Conservation (phyloP, 2,329 filamentous ascomycete species). For the Cryphonectria japonica region DNA sequence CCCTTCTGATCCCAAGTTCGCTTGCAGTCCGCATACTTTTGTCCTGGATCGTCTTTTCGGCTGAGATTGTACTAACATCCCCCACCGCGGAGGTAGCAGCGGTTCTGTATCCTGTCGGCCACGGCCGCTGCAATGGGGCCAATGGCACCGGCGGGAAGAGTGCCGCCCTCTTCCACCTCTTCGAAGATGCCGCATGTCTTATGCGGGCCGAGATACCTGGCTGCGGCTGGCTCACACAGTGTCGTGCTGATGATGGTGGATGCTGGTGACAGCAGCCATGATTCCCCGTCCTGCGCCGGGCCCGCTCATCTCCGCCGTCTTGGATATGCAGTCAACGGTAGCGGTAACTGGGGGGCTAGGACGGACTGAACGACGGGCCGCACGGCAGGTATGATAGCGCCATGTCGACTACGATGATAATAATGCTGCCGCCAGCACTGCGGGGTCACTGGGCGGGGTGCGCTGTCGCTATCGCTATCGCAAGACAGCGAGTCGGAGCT, state of each 20-base stretch:
- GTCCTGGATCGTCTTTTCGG: not conserved
- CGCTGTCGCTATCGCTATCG: not conserved
- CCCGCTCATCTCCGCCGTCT: conserved; percentile 16
- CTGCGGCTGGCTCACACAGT: not conserved
- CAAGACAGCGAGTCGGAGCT: conserved; percentile 8
- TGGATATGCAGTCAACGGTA: conserved; percentile 25
- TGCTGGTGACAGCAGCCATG: not conserved
- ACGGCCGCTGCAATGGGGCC: not conserved
- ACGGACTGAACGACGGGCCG: not conserved
- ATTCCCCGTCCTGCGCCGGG: not conserved
- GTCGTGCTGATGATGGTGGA: not conserved
- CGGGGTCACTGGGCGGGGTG: not conserved
- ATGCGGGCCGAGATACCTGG: conserved; percentile 19
- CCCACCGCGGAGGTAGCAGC: conserved; percentile 2
- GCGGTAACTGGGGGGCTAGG: conserved; percentile 9
- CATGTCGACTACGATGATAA: not conserved
- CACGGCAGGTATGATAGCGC: not conserved
- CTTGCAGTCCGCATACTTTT: not conserved
- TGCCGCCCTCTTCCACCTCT: conserved; percentile 21
- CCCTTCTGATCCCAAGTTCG: not conserved
- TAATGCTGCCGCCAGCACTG: not conserved
- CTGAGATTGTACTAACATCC: not conserved
- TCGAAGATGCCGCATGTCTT: conserved; percentile 15
- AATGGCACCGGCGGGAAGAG: not conserved
- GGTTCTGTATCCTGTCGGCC: conserved; percentile 8